Conservation (phyloP, 1,284 basidiomycete genomes). For the Ustilago vetiveriae region DNA sequence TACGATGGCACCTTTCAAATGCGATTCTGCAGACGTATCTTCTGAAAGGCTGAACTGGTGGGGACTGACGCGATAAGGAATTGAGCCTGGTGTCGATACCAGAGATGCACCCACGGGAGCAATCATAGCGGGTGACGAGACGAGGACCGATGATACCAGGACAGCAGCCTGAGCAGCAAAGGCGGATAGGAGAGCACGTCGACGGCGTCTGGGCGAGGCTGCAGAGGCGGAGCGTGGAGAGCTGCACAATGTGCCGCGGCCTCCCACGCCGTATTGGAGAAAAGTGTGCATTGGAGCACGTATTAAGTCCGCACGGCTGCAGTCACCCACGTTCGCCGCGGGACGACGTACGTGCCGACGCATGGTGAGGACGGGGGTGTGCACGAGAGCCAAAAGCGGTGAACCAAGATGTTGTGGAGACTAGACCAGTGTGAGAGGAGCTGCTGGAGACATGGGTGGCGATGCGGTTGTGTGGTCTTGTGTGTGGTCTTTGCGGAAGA, state of each 20-base stretch:
- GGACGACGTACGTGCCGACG: conserved; percentile 17
- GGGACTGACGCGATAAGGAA: neutral
- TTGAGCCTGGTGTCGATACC: neutral
- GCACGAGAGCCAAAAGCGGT: conserved; percentile 5
- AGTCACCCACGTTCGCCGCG: neutral
- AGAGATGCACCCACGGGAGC: conserved; percentile 12
- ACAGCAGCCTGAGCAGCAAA: conserved; percentile 27
- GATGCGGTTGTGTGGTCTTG: too few species aligned
- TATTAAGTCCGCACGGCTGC: neutral
- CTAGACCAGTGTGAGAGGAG: conserved; percentile 2
- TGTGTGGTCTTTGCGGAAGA: too few species aligned
- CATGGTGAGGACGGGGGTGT: conserved; percentile 17
- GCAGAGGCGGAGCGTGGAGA: neutral
- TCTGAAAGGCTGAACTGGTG: conserved; percentile 6
- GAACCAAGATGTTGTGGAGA: neutral
- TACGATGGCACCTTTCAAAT: too few species aligned
- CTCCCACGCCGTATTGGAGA: neutral
- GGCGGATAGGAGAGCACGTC: conserved; percentile 10
- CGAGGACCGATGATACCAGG: conserved; percentile 49
- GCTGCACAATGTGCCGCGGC: neutral
- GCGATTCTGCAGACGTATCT: too few species aligned
- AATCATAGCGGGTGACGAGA: conserved; percentile 41
- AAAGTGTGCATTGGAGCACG: neutral
- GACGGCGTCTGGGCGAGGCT: conserved; percentile 1
- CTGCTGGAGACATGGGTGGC: conserved; percentile 12